phyloP scores from a whole-genome alignment of 2,329 filamentous ascomycete genomes.

The Cytospora leucostoma region DNA sequence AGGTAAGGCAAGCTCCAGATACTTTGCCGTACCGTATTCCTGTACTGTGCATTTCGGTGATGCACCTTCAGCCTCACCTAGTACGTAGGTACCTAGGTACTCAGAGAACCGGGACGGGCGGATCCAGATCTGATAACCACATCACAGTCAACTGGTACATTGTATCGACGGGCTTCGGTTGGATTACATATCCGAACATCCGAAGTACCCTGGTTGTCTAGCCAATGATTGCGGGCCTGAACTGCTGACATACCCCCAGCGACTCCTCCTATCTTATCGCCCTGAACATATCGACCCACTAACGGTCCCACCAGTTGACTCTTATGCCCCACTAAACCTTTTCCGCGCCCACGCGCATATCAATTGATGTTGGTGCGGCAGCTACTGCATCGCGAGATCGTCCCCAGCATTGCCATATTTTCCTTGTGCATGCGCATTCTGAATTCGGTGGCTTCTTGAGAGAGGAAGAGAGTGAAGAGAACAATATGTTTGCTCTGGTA shows the following conservation, averaged over 20 bases:
- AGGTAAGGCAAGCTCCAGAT: no score
- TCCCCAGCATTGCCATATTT: neutral
- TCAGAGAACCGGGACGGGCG: no score
- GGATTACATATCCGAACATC: no score
- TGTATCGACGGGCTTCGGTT: no score
- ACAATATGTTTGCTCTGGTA: slow-evolving; percentile 27
- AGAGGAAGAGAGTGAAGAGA: neutral
- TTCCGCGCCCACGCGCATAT: neutral
- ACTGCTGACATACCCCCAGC: neutral
- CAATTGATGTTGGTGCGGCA: neutral
- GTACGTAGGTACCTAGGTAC: no score
- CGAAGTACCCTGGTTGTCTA: neutral
- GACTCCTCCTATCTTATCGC: neutral
- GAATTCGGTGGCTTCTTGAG: neutral
- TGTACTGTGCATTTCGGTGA: no score
- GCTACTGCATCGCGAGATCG: neutral
- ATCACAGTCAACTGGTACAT: no score
- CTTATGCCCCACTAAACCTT: slow-evolving; percentile 2
- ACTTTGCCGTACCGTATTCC: no score
- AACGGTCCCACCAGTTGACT: neutral
- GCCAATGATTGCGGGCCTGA: neutral
- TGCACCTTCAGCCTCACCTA: no score
- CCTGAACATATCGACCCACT: neutral
- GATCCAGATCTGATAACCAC: no score
- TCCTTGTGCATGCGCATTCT: neutral